Evolutionary conservation across 2,329 filamentous ascomycete genomes (phyloP).

Genomic region (Colletotrichum tropicale): DNA sequence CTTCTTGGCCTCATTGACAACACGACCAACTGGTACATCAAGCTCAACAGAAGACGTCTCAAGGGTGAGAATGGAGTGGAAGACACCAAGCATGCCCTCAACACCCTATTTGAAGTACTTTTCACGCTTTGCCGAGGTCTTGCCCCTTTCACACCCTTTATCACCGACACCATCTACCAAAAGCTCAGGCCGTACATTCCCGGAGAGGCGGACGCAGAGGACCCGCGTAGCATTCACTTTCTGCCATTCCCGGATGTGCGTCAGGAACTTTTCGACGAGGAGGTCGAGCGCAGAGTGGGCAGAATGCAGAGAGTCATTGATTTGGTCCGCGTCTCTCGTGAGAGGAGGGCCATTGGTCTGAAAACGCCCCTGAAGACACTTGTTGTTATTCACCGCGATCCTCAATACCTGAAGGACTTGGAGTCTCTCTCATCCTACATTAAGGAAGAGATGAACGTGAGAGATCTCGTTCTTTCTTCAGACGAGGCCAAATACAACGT

Average conservation of each 20-base stretch:
- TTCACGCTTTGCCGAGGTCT: slow-evolving; percentile 88
- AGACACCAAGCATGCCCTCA: slow-evolving; percentile 88
- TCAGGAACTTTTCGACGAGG: slow-evolving; percentile 84
- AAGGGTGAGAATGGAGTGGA: slow-evolving; percentile 88
- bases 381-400: slow-evolving; percentile 84
- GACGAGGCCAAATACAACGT: slow-evolving; percentile 94
- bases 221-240: slow-evolving; percentile 90
- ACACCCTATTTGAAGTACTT: slow-evolving; percentile 92
- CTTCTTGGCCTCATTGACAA: slow-evolving; percentile 87
- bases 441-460: slow-evolving; percentile 88
- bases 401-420: slow-evolving; percentile 85
- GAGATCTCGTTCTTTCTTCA: slow-evolving; percentile 80
- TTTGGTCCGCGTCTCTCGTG: slow-evolving; percentile 82
- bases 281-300: slow-evolving; percentile 83
- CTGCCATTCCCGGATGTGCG: slow-evolving; percentile 87
- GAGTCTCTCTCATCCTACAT: slow-evolving; percentile 88
- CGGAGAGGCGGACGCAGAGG: slow-evolving; percentile 67
- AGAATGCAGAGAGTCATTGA: slow-evolving; percentile 98
- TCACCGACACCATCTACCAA: slow-evolving; percentile 93
- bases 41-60: slow-evolving; percentile 88
- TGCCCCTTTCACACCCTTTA: slow-evolving; percentile 93
- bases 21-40: slow-evolving; percentile 98
- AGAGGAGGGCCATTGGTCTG: slow-evolving; percentile 81
- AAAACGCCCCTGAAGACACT: slow-evolving; percentile 92
- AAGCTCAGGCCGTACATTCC: slow-evolving; percentile 84